These are phyloP conservation scores for Sugiyamaella qingdaonensis DNA, from an alignment of 805 yeast species.

Conservation along the genomic window DNA sequence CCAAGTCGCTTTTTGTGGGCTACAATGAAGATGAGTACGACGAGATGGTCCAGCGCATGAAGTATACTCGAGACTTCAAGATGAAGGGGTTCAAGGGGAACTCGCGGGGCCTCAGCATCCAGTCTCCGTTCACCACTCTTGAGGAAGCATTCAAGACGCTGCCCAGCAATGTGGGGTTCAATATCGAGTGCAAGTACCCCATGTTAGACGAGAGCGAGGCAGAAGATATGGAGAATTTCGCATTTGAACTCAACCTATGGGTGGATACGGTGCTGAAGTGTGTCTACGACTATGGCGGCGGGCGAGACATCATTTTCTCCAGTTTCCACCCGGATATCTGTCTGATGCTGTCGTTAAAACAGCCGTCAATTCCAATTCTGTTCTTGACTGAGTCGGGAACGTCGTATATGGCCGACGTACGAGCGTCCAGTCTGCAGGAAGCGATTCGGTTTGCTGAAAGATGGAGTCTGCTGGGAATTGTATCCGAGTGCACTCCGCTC, in stretches of 20 bases:
- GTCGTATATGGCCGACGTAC: constrained; percentile 75
- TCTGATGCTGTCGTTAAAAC: constrained; percentile 77
- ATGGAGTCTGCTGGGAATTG: constrained; percentile 91
- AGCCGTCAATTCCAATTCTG: constrained; percentile 87
- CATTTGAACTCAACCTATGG: constrained; percentile 79
- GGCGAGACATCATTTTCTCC: constrained; percentile 83
- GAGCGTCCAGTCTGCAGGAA: constrained; percentile 84
- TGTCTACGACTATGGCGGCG: constrained; percentile 72
- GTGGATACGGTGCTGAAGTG: constrained; percentile 78
- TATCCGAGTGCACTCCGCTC: constrained; percentile 80
- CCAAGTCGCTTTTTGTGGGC: constrained; percentile 38
- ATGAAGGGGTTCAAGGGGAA: constrained; percentile 88
- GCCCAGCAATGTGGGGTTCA: constrained; percentile 84
- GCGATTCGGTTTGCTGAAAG: constrained; percentile 86
- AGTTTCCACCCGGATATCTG: constrained; percentile 96
- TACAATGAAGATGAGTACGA: constrained; percentile 30
- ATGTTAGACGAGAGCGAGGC: constrained; percentile 88
- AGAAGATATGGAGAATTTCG: constrained; percentile 83
- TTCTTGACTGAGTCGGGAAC: constrained; percentile 90
- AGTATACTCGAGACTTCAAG: constrained; percentile 83
- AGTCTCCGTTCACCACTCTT: constrained; percentile 86
- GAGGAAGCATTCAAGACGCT: constrained; percentile 76
- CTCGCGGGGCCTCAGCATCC: constrained; percentile 80
- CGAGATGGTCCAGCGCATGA: constrained; percentile 58
- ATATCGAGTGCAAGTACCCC: constrained; percentile 92